Evolutionary conservation across 1,284 basidiomycete species (phyloP), one percentile per base, ranked within the genome.

Genomic region (Entoloma clypeatum): DNA sequence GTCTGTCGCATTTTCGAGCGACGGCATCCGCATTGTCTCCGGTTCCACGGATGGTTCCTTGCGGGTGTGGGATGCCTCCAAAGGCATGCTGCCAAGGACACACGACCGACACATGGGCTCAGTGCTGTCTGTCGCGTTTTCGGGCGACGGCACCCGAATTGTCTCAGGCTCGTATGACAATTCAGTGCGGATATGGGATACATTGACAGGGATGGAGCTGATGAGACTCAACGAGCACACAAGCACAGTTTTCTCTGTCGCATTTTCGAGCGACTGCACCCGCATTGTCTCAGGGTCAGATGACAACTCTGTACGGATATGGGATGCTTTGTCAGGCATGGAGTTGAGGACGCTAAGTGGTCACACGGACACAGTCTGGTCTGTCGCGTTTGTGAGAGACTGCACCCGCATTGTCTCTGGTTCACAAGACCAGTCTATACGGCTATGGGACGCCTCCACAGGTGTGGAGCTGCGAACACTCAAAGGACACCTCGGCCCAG

Each of bases 361-460:
- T 33, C 7, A 7, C 5, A 19, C 14, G 22, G 14, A 14, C 17
- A 19, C 4, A 19, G 4, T 21, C 13, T 4, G 13, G 31, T 33
- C 17, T 10, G 22, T 33, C 14, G 5, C 17, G 31, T 10, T 21
- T 18, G 31, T 19, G 10, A 17, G 17, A 10, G 13, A 13, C 22
- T 17, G 31, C 3, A 17, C 22, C 14, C 35, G 14, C 6, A 30
- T 43, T 36, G 24, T 28, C 13, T 43, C 41, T 29, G 21, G 41
- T 9, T 43, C 41, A 22, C 2, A 18, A 7, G 35, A 43, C 34
- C 4, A 18, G 9, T 27, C 35, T 7, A 23, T 36, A 16, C 19
- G 41, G 31, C 16, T 27, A 16, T 26, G 41, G 35, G 21, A 24
- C 22, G 35, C 14, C 26, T n/a, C n/a, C n/a, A n/a, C n/a, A n/a